Evolutionary conservation across 106 monocot species (phyloP).

Genomic region (Dendrobium catenatum): DNA sequence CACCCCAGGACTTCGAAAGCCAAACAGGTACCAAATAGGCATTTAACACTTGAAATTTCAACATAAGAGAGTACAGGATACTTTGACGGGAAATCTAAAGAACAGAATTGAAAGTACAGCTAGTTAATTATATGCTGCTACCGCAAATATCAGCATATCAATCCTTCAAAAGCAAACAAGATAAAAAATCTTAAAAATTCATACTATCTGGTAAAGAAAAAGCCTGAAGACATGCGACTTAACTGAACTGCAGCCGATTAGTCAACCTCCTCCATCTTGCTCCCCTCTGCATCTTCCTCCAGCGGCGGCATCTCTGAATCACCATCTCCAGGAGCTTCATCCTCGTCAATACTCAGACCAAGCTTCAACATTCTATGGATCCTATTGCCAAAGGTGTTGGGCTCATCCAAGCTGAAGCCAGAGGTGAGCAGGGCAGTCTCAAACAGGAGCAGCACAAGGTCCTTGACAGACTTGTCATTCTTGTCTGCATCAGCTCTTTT

Average conservation of each 20-base stretch:
- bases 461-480: constrained; percentile 79
- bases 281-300: constrained; percentile 59
- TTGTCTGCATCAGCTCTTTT: constrained; percentile 69
- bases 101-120: no score
- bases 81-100: no score
- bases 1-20: no score
- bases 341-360: constrained; percentile 70
- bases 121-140: no score
- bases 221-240: no score
- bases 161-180: no score
- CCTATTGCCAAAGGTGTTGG: constrained; percentile 74
- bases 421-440: constrained; percentile 65
- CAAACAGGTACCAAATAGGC: no score
- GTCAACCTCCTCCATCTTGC: constrained; percentile 84
- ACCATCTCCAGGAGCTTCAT: constrained; percentile 32
- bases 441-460: constrained; percentile 57
- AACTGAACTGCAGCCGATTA: constrained; percentile 11
- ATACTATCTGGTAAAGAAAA: no score
- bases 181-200: no score
- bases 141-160: no score
- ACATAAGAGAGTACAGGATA: no score
- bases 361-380: constrained; percentile 72
- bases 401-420: constrained; percentile 74
- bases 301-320: constrained; percentile 63
- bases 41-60: no score